Evolutionary conservation across 2,329 filamentous ascomycete genomes (phyloP), one percentile per base, ranked within the genome.

Genomic region (Ramichloridium luteum): DNA sequence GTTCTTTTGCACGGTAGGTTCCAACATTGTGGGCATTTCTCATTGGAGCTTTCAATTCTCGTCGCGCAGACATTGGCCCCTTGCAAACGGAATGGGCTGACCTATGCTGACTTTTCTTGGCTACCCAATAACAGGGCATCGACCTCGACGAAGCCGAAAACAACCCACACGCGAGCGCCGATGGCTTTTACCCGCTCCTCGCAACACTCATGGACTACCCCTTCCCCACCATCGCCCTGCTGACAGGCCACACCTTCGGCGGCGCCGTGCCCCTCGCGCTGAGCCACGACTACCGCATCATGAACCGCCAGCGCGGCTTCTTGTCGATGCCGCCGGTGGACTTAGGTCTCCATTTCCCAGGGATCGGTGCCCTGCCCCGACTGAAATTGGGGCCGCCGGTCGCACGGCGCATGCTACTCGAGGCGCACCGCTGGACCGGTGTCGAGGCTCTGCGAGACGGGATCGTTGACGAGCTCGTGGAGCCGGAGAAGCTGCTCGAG

Each of bases 401-500:
- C n/a, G 66, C 67, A 10, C 51, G 66, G 4, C 69, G 68, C 44
- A 70, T 72, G 67, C 48, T 72, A 16, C 55, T 71, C 3, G 67
- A 72, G 44, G 68, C 67, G 12, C 63, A 72, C 35, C 56, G 51
- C 23, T 72, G 65, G 66, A 72, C 68, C 0, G 66, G 64, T 0
- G 55, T 61, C 37, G 58, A 67, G 36, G 68, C 68, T 2, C 37
- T 66, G 4, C 48, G 56, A 36, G 68, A 71, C 46, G 67, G 67
- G 0, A 64, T 72, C 35, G 67, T 72, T 4, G 67, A 72, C 50
- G 60, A 56, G 27, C 47, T 70, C 37, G 64, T 62, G 3, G 53
- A 59, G 34, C 66, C 66, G 4, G 62, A 59, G 23, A 40, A 55
- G 39, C 69, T 72, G 64, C 45, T 67, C 11, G 55, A 62, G 20